Conservation (phyloP, 2,329 filamentous ascomycete genomes). For the Diaporthe batatas region DNA sequence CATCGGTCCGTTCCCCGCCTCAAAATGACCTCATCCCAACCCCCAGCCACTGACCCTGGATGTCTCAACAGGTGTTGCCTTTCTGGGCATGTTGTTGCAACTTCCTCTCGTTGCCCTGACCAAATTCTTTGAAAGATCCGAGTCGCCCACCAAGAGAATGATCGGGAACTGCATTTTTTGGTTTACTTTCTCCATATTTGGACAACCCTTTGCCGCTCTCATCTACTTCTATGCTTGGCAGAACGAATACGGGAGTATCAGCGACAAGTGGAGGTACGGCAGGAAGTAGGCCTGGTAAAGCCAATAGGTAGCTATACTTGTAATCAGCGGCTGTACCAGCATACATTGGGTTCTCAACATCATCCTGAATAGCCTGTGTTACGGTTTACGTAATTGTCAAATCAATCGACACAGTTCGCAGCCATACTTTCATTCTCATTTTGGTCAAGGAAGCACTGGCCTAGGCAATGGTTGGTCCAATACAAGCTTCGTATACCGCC, state of each 20-base stretch:
- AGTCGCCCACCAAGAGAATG: constrained; percentile 80
- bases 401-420: not conserved
- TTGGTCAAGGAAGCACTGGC: not conserved
- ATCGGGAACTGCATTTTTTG: constrained; percentile 96
- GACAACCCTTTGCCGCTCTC: constrained; percentile 91
- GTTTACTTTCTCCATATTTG: constrained; percentile 95
- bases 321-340: not conserved
- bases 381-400: too few species aligned
- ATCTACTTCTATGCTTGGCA: constrained; percentile 99
- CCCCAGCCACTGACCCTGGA: constrained; percentile 33
- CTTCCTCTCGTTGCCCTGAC: constrained; percentile 89
- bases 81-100: constrained; percentile 93
- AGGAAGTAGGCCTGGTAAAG: not conserved
- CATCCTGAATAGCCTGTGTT: constrained; percentile 11
- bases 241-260: constrained; percentile 92
- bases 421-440: not conserved
- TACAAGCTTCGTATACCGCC: not conserved
- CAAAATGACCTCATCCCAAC: not conserved
- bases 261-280: constrained; percentile 51
- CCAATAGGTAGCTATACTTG: not conserved
- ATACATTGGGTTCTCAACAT: not conserved
- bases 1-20: constrained; percentile 70
- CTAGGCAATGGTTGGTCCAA: not conserved
- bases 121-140: constrained; percentile 81
- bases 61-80: constrained; percentile 79